Percentiles rank a stretch among this genome's conserved stretches.
phyloP scores from a whole-genome alignment of 345 rosid genomes.

The Eucalyptus marginata region DNA sequence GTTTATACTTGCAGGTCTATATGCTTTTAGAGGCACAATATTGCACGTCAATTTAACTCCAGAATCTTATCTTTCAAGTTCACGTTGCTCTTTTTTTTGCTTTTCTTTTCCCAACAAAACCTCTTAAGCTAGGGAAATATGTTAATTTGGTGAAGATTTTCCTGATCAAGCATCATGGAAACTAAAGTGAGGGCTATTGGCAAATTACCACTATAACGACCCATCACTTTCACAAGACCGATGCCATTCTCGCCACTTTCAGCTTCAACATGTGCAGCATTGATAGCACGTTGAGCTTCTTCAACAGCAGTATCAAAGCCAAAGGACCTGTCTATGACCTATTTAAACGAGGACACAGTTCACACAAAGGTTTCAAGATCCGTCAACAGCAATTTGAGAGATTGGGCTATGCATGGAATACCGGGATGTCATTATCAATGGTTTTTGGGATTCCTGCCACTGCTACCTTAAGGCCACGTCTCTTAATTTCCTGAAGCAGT shows the following conservation, averaged over 20 bases:
- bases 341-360: neutral
- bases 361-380: neutral
- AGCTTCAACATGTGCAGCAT: slow-evolving; percentile 41
- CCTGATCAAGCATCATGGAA: neutral
- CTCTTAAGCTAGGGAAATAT: neutral
- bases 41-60: neutral
- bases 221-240: slow-evolving; percentile 43
- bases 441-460: slow-evolving; percentile 88
- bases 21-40: neutral
- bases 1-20: neutral
- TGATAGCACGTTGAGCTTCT: slow-evolving; percentile 44
- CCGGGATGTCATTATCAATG: slow-evolving; percentile 87
- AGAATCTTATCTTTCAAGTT: neutral
- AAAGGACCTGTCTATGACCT: slow-evolving; percentile 41
- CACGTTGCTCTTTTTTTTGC: neutral
- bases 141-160: neutral
- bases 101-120: neutral
- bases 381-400: neutral
- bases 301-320: slow-evolving; percentile 46
- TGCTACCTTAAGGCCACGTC: slow-evolving; percentile 76
- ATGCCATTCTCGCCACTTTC: slow-evolving; percentile 31
- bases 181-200: neutral
- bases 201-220: slow-evolving; percentile 32
- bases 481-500: slow-evolving; percentile 47
- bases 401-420: neutral